Conservation (phyloP, 257 asterid genomes). For the Primulina tabacum region DNA sequence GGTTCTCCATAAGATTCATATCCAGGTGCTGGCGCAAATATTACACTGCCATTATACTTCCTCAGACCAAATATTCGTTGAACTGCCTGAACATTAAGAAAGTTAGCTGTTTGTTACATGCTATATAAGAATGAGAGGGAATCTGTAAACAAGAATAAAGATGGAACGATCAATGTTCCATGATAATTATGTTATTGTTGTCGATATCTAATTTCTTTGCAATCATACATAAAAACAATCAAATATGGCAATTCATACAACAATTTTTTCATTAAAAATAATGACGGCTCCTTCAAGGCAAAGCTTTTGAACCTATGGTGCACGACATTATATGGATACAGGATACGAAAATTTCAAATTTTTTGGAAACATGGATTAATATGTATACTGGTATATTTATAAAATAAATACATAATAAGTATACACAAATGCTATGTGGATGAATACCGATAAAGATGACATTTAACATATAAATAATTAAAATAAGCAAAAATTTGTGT, state of each 20-base stretch:
- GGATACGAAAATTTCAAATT: background rate
- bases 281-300: background rate
- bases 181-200: too few species aligned
- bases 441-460: background rate
- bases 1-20: conserved; percentile 67
- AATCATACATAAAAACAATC: background rate
- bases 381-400: too few species aligned
- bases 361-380: too few species aligned
- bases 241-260: background rate
- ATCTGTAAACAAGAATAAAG: too few species aligned
- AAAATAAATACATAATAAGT: background rate
- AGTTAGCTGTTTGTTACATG: background rate
- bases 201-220: too few species aligned
- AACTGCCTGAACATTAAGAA: conserved; percentile 56
- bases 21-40: conserved; percentile 79
- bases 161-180: too few species aligned
- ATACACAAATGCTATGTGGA: background rate
- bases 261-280: too few species aligned
- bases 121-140: background rate
- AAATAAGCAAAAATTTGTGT: background rate
- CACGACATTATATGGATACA: background rate
- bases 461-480: background rate
- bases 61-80: conserved; percentile 70
- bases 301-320: background rate
- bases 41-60: conserved; percentile 68